Conservation (phyloP, 2,329 filamentous ascomycete species). For the Moelleriella libera region DNA sequence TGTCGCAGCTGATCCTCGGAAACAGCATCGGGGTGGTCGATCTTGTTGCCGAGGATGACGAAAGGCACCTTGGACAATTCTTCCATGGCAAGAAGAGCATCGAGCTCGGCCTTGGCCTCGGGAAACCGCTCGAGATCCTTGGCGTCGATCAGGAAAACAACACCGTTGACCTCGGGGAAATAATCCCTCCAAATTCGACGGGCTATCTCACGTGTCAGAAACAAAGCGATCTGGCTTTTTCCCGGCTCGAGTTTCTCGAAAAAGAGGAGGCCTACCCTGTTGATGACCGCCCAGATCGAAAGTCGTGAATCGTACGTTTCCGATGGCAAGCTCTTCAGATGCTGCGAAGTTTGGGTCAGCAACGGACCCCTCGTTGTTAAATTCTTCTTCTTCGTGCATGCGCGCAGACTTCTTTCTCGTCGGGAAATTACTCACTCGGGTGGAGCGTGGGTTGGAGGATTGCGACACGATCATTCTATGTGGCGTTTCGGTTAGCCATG, state of each 20-base stretch:
- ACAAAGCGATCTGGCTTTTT: background rate
- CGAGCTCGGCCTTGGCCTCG: slow-evolving; percentile 94
- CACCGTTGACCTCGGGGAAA: slow-evolving; percentile 90
- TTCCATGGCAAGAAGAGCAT: slow-evolving; percentile 92
- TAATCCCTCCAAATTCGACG: slow-evolving; percentile 94
- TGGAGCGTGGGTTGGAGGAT: slow-evolving; percentile 84
- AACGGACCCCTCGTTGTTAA: background rate
- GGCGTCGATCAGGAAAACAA: slow-evolving; percentile 95
- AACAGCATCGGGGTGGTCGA: slow-evolving; percentile 91
- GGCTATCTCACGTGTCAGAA: slow-evolving; percentile 30
- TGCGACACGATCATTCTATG: slow-evolving; percentile 79
- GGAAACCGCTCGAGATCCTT: slow-evolving; percentile 91
- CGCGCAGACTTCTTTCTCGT: background rate
- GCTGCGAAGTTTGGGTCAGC: slow-evolving; percentile 30
- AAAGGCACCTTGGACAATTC: slow-evolving; percentile 93
- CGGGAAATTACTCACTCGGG: slow-evolving; percentile 51
- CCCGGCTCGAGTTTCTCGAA: background rate
- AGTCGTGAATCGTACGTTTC: slow-evolving; percentile 87
- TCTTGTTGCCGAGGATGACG: slow-evolving; percentile 96
- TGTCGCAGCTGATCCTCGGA: slow-evolving; percentile 91
- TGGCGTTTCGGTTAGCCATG: slow-evolving; percentile 10
- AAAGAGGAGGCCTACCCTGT: slow-evolving; percentile 46
- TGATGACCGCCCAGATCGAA: slow-evolving; percentile 90
- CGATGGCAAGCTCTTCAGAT: slow-evolving; percentile 84
- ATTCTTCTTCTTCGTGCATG: background rate